Conservation (phyloP, 495 filamentous ascomycete species). For the Podospora conica region DNA sequence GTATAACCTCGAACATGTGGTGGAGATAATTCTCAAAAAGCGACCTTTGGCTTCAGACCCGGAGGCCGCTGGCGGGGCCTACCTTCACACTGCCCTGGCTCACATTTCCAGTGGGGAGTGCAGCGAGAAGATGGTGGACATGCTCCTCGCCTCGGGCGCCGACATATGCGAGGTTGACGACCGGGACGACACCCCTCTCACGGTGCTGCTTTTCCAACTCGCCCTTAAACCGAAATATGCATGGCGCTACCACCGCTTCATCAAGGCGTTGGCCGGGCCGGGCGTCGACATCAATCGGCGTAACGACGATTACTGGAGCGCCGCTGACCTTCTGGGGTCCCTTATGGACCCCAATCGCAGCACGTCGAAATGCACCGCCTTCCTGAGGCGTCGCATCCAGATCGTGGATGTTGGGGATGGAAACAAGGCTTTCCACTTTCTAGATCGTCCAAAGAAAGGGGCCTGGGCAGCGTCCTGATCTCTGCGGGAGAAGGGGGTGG, state of each 20-base stretch:
- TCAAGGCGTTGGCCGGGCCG: slow-evolving; percentile 11
- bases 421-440: slow-evolving; percentile 12
- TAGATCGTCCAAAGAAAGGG: slow-evolving; percentile 12
- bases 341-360: slow-evolving; percentile 11
- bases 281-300: slow-evolving; percentile 17
- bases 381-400: slow-evolving; percentile 15
- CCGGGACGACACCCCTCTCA: slow-evolving; percentile 17
- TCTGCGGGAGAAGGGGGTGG: no score
- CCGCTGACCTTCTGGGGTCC: slow-evolving; percentile 12
- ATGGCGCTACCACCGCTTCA: slow-evolving; percentile 20
- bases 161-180: slow-evolving; percentile 9
- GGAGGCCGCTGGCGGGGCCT: slow-evolving; percentile 11
- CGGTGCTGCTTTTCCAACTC: slow-evolving; percentile 15
- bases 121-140: slow-evolving; percentile 17
- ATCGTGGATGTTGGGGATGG: slow-evolving; percentile 11
- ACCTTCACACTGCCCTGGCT: slow-evolving; percentile 15
- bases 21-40: slow-evolving; percentile 14
- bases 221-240: slow-evolving; percentile 5
- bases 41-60: slow-evolving; percentile 10
- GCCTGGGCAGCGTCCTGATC: no score
- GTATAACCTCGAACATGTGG: background rate
- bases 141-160: slow-evolving; percentile 11
- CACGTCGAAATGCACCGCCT: slow-evolving; percentile 5
- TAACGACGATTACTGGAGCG: slow-evolving; percentile 13
- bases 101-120: slow-evolving; percentile 1